A percentile compares a stretch with the other conserved stretches of the same genome.
These are phyloP conservation scores for Nicotiana paniculata DNA, from an alignment of 257 asterid species.

Conservation along the genomic window DNA sequence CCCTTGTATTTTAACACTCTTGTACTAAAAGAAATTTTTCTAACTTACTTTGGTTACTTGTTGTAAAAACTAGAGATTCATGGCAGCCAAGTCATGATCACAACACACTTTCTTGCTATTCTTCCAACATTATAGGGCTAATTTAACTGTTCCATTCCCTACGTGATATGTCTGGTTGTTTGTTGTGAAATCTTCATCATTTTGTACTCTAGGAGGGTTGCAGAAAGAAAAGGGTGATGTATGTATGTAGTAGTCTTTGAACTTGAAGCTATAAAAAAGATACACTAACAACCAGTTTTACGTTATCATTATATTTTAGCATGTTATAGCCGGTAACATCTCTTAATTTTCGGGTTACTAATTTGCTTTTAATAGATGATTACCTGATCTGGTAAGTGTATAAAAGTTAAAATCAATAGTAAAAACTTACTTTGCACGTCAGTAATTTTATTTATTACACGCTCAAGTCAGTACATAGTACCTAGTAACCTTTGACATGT, in stretches of 20 bases:
- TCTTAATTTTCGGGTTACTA: too few relatives aligned
- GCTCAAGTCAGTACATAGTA: not conserved
- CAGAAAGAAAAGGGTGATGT: not conserved
- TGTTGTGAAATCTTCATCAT: not conserved
- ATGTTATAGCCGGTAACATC: too few relatives aligned
- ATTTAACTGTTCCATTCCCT: not conserved
- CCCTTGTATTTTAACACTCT: not conserved
- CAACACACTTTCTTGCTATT: not conserved
- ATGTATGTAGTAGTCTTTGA: not conserved
- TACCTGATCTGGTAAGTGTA: too few relatives aligned
- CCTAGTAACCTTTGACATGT: not conserved
- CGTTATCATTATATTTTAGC: too few relatives aligned
- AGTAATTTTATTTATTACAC: not conserved
- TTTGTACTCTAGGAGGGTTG: not conserved
- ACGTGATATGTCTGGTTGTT: not conserved
- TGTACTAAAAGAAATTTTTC: not conserved
- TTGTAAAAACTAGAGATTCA: not conserved
- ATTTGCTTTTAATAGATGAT: too few relatives aligned
- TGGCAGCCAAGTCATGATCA: not conserved
- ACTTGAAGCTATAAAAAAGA: too few relatives aligned
- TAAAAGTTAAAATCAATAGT: too few relatives aligned
- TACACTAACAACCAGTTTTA: too few relatives aligned
- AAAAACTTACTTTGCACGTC: not conserved
- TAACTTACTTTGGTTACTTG: not conserved
- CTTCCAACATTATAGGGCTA: not conserved